Conservation (phyloP, 1,284 basidiomycete genomes). For the Neonothopanus nambi region DNA sequence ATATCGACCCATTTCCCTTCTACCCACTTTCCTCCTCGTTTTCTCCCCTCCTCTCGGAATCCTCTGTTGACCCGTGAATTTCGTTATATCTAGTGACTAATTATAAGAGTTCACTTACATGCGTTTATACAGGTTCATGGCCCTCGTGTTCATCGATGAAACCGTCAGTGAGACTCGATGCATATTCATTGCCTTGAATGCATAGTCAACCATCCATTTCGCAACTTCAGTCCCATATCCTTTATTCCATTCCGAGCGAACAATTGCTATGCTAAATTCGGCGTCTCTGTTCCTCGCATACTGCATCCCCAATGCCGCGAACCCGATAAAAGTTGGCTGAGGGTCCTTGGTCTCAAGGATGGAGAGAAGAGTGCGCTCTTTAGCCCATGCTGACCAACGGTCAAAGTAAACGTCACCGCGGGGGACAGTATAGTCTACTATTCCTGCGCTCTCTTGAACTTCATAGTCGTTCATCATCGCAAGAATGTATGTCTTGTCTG, state of each 20-base stretch:
- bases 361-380: not conserved
- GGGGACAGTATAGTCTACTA: conserved; percentile 3
- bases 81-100: not conserved
- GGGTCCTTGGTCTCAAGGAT: not conserved
- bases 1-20: not conserved
- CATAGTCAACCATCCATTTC: not conserved
- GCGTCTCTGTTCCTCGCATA: too few relatives aligned
- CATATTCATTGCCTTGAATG: not conserved
- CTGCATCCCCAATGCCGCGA: not conserved
- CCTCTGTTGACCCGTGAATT: not conserved
- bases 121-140: conserved; percentile 5
- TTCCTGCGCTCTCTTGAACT: not conserved
- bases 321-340: not conserved
- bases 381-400: not conserved
- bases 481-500: not conserved
- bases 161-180: conserved; percentile 9
- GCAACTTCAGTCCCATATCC: conserved; percentile 10
- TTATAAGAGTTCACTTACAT: not conserved
- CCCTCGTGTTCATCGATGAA: not conserved
- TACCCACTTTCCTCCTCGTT: not conserved
- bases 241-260: not conserved
- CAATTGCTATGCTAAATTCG: not conserved
- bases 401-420: not conserved
- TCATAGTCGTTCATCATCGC: conserved; percentile 4
- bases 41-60: conserved; percentile 1